Evolutionary conservation across 768 basidiomycete genomes (phyloP), one percentile per base, ranked within the genome.

Genomic region (Exidia glandulosa): DNA sequence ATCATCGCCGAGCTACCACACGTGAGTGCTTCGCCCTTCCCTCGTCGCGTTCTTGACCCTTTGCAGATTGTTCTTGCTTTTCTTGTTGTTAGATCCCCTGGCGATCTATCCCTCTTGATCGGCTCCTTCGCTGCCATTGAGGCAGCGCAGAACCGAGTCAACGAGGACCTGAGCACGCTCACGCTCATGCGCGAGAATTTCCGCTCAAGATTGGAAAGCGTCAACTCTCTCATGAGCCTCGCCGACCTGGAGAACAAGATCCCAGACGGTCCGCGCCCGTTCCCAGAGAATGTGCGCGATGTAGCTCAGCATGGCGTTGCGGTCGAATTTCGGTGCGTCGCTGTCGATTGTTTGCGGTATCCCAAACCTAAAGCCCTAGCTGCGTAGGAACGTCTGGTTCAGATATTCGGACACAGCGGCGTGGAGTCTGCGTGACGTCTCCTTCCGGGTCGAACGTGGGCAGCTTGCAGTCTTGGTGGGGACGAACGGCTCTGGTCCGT

Each of bases 401-500:
- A 66, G 71, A 10, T 86, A 86, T 63, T 81, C 82, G 0, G 76
- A 73, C 25, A 71, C 70, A 57, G 71, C 74, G 52, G 3, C 19
- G 3, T 54, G 29, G 23, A 63, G 62, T 2, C 34, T 64, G 30
- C 65, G 65, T 25, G 64, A 72, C 56, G 62, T 78, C 55, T 73
- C 75, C 0, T 69, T 80, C 57, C 68, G 64, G 16, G 72, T 81
- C 56, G 61, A 72, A 7, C 65, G 77, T 6, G 79, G 79, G 2
- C 72, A 77, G 30, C 71, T 83, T 13, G 77, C 80, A 19, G 77
- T 83, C 33, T 71, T 85, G n/a, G 82, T 85, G 6, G 82, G 83
- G 30, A 70, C 70, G 2, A 85, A 84, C 62, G 82, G 82, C 4
- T 77, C 76, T 57, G 81, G 41, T 54, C 14, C 10, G 50, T 32